Conservation (phyloP, 305 asterid species). For the Vinca major region DNA sequence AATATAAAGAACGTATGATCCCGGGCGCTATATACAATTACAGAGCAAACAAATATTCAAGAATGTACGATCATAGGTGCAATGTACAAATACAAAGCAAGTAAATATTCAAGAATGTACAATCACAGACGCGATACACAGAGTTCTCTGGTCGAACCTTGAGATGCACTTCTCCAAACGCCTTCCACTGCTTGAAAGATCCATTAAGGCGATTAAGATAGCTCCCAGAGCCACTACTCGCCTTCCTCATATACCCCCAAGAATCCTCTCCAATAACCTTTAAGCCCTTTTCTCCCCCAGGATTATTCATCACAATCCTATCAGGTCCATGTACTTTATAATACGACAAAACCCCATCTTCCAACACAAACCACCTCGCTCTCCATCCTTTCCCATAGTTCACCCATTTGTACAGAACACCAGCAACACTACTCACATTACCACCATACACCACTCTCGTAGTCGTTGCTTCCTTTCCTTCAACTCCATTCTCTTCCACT, state of each 20-base stretch:
- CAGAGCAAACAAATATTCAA: neutral
- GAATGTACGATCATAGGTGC: slow-evolving; percentile 1
- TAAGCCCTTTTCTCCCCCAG: slow-evolving; percentile 57
- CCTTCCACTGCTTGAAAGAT: slow-evolving; percentile 58
- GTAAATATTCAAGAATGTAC: neutral
- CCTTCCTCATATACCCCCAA: slow-evolving; percentile 80
- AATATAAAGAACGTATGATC: neutral
- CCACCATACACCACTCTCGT: slow-evolving; percentile 22
- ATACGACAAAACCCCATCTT: slow-evolving; percentile 92
- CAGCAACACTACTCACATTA: slow-evolving; percentile 47
- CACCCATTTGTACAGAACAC: slow-evolving; percentile 90
- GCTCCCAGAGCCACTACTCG: slow-evolving; percentile 32
- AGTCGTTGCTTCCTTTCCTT: slow-evolving; percentile 18
- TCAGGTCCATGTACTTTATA: slow-evolving; percentile 95
- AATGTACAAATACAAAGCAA: neutral
- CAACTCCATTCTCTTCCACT: slow-evolving; percentile 35
- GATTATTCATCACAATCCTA: slow-evolving; percentile 49
- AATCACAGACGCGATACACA: slow-evolving; percentile 6
- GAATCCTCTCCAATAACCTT: slow-evolving; percentile 87
- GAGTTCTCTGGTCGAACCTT: slow-evolving; percentile 45
- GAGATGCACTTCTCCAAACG: slow-evolving; percentile 88
- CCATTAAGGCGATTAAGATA: slow-evolving; percentile 25
- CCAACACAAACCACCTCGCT: slow-evolving; percentile 90
- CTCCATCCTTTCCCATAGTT: slow-evolving; percentile 99
- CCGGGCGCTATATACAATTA: neutral